Evolutionary conservation across 73 alveolate genomes (phyloP).

Genomic region (Effrenium voratum): DNA sequence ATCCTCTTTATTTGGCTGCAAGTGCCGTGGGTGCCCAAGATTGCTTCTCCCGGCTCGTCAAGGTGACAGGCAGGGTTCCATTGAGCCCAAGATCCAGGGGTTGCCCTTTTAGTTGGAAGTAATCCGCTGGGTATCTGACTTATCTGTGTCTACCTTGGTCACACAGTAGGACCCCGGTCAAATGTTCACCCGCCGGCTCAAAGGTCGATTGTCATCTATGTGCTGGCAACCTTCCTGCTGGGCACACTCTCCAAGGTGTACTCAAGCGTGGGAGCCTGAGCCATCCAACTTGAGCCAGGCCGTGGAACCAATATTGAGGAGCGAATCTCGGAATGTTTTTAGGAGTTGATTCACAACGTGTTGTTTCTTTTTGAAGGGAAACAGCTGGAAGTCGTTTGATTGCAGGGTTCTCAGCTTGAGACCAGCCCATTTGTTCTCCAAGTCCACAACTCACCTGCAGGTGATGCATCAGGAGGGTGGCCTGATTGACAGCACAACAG

Average conservation of each 20-base stretch:
- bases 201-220: constrained; percentile 62
- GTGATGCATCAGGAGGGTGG: constrained; percentile 84
- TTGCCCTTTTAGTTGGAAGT: no score
- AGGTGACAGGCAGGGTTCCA: no score
- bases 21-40: constrained; percentile 52
- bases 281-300: neutral
- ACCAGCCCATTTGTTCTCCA: neutral
- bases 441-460: neutral
- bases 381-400: neutral
- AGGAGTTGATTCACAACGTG: no score
- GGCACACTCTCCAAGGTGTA: constrained; percentile 91
- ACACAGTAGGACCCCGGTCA: neutral
- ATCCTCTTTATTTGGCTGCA: constrained; percentile 85
- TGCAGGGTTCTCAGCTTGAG: neutral
- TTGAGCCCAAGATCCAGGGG: no score
- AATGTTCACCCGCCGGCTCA: neutral
- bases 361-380: neutral
- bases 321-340: neutral
- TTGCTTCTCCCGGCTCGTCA: neutral
- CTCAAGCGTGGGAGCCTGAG: constrained; percentile 45
- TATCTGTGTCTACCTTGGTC: no score
- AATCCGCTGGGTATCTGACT: no score
- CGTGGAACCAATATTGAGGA: neutral
- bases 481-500: constrained; percentile 59
- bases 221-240: constrained; percentile 58